Base-by-base conservation (phyloP, 768 basidiomycete genomes). In the Lentinula edodes region DNA sequence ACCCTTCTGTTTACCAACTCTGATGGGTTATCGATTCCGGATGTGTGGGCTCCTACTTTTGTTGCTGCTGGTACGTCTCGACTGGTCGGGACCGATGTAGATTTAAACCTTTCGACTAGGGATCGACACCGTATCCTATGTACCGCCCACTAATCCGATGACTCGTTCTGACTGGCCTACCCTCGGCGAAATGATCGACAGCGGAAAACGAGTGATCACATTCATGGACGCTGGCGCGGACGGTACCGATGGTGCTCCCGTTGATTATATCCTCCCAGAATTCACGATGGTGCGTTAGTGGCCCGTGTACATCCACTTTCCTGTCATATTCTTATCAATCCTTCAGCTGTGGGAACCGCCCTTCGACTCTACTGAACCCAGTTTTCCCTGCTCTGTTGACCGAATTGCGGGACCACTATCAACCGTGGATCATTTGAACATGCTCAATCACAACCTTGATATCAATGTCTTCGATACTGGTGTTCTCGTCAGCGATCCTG, bases 1-100 rank as follows among this genome's bases (percentile, higher is more conserved):
- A 78, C 80, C 6, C 65, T 82, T 54, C 66, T 82, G 56, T 79
- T 82, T 60, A 80, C 80, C 50, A 82, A 81, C 66, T 74, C 73
- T 13, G 80, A 82, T 50, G 72, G 73, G 34, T 38, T 58, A 4
- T 74, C 76, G 15, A 68, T 78, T 9, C 61, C 73, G 1, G 66
- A 70, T 51, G 46, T 68, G 5, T 79, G 75, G 72, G 69, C 67
- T 4, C 72, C 75, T 2, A 67, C 71, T 2, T 80, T 80, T 66
- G 62, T 68, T 12, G 35, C 55, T 0, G 71, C 79, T 6, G 80
- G 79, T 23, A 20, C 23, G 61, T 52, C 35, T 32, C 18, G 10
- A 10, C 20, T 10, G 39, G 15, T 36, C 34, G 41, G 20, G 53
- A 54, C 54, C 38, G 23, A 13, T 15, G 32, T 42, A 46, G 13